These are phyloP conservation scores for Pichia terricola DNA, from an alignment of 1,139 yeast species.

Conservation along the genomic window DNA sequence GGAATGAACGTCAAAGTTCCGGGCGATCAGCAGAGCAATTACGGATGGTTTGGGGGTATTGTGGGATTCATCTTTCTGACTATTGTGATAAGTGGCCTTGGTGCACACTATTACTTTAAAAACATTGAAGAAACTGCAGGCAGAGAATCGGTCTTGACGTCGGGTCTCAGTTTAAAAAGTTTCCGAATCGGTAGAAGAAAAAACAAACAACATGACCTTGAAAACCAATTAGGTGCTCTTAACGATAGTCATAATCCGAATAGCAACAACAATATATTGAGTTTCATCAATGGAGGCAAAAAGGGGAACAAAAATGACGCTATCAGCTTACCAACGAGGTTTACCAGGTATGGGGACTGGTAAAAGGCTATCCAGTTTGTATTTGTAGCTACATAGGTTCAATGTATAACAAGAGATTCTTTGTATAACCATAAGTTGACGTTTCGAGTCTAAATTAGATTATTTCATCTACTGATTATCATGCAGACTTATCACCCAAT, in stretches of 20 bases:
- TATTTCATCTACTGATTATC: too few relatives aligned
- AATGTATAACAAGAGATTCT: too few relatives aligned
- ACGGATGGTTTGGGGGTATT: constrained; percentile 63
- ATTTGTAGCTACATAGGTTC: too few relatives aligned
- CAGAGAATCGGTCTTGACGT: constrained; percentile 19
- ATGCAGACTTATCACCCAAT: too few relatives aligned
- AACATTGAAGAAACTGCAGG: constrained; percentile 18
- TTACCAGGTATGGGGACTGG: constrained; percentile 25
- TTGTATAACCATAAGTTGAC: too few relatives aligned
- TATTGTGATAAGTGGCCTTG: constrained; percentile 25
- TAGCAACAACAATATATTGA: neutral
- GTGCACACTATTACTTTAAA: constrained; percentile 33
- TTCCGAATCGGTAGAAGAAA: constrained; percentile 33
- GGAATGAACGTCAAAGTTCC: constrained; percentile 96
- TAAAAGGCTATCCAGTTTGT: constrained; percentile 1
- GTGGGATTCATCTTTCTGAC: constrained; percentile 41
- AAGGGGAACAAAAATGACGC: constrained; percentile 13
- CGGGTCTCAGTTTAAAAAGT: constrained; percentile 33
- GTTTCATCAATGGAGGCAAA: neutral
- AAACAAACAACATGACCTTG: constrained; percentile 15
- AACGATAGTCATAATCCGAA: neutral
- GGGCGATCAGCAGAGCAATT: constrained; percentile 37
- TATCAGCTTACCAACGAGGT: constrained; percentile 22
- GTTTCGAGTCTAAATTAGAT: too few relatives aligned
- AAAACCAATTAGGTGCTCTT: too few relatives aligned